Evolutionary conservation across 768 basidiomycete genomes (phyloP), one percentile per base, ranked within the genome.

Genomic region (Artomyces pyxidatus): DNA sequence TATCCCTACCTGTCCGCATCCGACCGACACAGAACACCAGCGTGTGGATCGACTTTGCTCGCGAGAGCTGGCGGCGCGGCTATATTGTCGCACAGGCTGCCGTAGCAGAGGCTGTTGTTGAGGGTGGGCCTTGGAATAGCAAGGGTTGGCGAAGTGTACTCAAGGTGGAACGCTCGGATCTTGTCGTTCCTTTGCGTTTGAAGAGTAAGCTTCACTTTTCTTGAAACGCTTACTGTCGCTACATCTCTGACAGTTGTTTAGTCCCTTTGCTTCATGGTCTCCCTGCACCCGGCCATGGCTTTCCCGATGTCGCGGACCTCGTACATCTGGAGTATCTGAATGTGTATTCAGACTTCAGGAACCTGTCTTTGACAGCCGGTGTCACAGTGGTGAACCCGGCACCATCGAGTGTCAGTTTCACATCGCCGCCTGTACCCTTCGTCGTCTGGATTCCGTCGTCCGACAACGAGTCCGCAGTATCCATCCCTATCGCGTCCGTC

Each of bases 201-300:
- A 73, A 75, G 47, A 69, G 86, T 87, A 59, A 27, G 83, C 70
- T 4, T 11, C 21, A 12, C 37, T 47, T 48, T 21, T 29, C 10
- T 23, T 30, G 44, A 32, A 40, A 37, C 46, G n/a, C 14, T 37
- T 22, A 27, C 27, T 17, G 29, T 41, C 38, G 40, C 52, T 49
- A 41, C 28, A 48, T 12, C 51, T 30, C 41, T 57, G 9, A 54
- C 40, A 51, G 40, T 32, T 27, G 4, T 16, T 14, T 54, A 88
- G 85, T 87, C 23, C 83, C 82, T 7, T 60, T 68, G 7, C 56
- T 88, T 7, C 83, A 85, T 37, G 83, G 83, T 4, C 65, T 88
- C 14, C 87, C 87, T 16, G 62, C 64, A 17, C 81, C 83, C 3
- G 81, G 80, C 14, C 56, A 64, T 9, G 65, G 71, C 7, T 68